phyloP scores from a whole-genome alignment of 495 filamentous ascomycete genomes.

The Apodospora peruviana region DNA sequence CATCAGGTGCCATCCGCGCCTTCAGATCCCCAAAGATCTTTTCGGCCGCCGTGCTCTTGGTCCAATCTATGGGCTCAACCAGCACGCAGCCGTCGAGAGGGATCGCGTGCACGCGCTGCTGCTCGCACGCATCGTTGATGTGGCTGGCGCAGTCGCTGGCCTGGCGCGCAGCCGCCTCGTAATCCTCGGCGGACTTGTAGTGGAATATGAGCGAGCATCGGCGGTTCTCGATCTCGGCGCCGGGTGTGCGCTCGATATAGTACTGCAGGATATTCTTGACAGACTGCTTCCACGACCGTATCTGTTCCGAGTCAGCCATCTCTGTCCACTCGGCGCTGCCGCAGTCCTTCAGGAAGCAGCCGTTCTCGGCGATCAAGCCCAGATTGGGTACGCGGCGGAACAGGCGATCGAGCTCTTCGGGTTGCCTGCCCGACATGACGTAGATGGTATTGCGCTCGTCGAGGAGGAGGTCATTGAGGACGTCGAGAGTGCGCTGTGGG shows the following conservation, averaged over 20 bases:
- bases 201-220: conserved; percentile 85
- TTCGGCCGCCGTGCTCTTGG: conserved; percentile 74
- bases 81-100: conserved; percentile 70
- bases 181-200: conserved; percentile 76
- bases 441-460: conserved; percentile 83
- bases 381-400: conserved; percentile 74
- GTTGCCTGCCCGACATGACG: conserved; percentile 80
- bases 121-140: conserved; percentile 85
- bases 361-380: conserved; percentile 88
- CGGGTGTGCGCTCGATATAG: conserved; percentile 81
- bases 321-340: conserved; percentile 64
- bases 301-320: conserved; percentile 62
- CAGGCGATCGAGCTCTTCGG: conserved; percentile 79
- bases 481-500: conserved; percentile 74
- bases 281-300: conserved; percentile 68
- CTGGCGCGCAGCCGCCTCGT: conserved; percentile 61
- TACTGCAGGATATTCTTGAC: conserved; percentile 75
- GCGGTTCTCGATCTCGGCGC: conserved; percentile 77
- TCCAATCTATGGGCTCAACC: conserved; percentile 75
- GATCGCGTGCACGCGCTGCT: conserved; percentile 75
- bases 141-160: conserved; percentile 84
- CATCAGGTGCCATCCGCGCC: conserved; percentile 29
- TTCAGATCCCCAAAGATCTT: conserved; percentile 59
- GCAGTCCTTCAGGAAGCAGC: conserved; percentile 75
- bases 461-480: conserved; percentile 69